Conservation (phyloP, 2,329 filamentous ascomycete species). For the Calonectria pseudoturangicola region DNA sequence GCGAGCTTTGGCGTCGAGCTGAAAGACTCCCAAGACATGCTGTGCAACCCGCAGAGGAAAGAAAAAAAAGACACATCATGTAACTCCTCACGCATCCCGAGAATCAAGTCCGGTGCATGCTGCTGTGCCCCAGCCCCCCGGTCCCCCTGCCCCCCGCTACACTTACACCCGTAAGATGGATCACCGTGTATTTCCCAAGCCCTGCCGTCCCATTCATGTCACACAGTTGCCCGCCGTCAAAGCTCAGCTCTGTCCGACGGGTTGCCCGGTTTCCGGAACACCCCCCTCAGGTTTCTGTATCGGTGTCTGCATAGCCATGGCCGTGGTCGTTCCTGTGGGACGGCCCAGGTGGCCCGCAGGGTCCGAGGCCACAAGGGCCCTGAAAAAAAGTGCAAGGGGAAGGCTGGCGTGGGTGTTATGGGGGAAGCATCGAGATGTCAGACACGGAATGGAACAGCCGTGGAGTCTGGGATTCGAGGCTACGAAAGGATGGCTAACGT, state of each 20-base stretch:
- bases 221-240: slow-evolving; percentile 30
- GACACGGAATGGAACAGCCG: neutral
- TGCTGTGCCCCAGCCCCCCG: neutral
- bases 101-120: slow-evolving; percentile 22
- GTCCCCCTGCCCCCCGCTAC: neutral
- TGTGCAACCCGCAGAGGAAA: slow-evolving; percentile 9
- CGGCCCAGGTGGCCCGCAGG: neutral
- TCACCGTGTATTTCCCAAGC: neutral
- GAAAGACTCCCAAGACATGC: slow-evolving; percentile 9
- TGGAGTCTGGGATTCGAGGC: neutral
- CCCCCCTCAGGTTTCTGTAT: slow-evolving; percentile 6
- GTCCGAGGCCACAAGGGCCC: neutral
- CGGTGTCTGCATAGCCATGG: neutral
- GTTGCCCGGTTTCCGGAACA: slow-evolving; percentile 7
- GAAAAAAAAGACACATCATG: slow-evolving; percentile 6
- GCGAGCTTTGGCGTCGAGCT: slow-evolving; percentile 3
- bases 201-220: neutral
- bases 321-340: slow-evolving; percentile 14
- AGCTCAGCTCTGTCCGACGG: slow-evolving; percentile 25
- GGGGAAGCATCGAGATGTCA: slow-evolving; percentile 1
- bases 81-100: slow-evolving; percentile 7
- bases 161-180: slow-evolving; percentile 27
- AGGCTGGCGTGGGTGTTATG: neutral
- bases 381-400: slow-evolving; percentile 1
- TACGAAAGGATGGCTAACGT: neutral